These are phyloP conservation scores for Cutaneotrichosporon dermatis DNA, from an alignment of 1,284 basidiomycete genomes.

Conservation along the genomic window DNA sequence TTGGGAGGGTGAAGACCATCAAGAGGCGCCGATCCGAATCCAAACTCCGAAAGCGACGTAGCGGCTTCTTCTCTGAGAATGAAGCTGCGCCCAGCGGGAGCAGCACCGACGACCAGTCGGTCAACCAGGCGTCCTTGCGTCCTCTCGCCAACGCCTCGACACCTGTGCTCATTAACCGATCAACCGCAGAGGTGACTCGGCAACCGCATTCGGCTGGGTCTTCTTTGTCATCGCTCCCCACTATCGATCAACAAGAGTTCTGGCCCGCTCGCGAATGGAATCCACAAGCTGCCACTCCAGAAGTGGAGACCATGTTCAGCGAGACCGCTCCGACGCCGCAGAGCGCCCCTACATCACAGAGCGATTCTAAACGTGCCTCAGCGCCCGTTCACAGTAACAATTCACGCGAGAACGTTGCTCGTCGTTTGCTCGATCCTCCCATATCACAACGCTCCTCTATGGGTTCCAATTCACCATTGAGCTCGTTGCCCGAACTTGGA, in stretches of 20 bases:
- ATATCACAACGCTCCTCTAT: slow-evolving; percentile 2
- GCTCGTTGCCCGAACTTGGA: slow-evolving; percentile 8
- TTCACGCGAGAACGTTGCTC: not conserved
- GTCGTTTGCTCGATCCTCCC: not conserved
- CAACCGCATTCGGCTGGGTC: slow-evolving; percentile 2
- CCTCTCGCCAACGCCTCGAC: slow-evolving; percentile 3
- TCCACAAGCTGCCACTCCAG: slow-evolving; percentile 22
- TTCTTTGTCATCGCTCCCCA: slow-evolving; percentile 14
- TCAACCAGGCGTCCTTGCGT: not conserved
- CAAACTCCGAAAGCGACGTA: slow-evolving; percentile 17
- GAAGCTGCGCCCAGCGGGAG: slow-evolving; percentile 4
- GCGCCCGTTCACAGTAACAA: not conserved
- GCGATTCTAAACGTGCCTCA: not conserved
- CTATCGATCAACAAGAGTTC: slow-evolving; percentile 13
- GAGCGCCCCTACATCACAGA: not conserved
- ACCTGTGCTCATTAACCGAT: slow-evolving; percentile 5
- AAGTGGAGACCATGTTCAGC: slow-evolving; percentile 30
- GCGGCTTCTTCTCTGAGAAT: slow-evolving; percentile 11
- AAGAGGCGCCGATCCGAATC: slow-evolving; percentile 33
- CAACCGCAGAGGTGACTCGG: not conserved
- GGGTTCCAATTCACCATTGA: slow-evolving; percentile 4
- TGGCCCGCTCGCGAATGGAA: slow-evolving; percentile 14
- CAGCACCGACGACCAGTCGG: not conserved
- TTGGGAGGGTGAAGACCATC: slow-evolving; percentile 28
- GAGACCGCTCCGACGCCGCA: no score